phyloP scores from a whole-genome alignment of 768 basidiomycete species.

The Tulasnella sp. region DNA sequence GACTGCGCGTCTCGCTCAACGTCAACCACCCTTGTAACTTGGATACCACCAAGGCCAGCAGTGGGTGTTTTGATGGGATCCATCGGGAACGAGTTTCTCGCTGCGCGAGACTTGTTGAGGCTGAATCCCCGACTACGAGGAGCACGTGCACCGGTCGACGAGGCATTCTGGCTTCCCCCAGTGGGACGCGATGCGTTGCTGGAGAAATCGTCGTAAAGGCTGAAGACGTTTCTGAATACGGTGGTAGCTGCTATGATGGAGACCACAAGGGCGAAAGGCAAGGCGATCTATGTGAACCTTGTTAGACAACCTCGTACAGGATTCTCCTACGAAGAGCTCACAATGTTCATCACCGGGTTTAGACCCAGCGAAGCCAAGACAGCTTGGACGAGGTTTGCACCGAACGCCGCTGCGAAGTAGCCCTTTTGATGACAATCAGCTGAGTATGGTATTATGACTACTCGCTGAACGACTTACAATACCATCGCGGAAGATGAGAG shows the following conservation, averaged over 20 bases:
- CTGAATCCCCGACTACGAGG: background rate
- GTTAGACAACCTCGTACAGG: background rate
- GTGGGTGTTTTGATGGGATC: background rate
- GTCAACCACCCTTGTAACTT: background rate
- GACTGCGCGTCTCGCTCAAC: background rate
- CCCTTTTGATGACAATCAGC: background rate
- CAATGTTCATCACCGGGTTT: constrained; percentile 13
- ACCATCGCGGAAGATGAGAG: constrained; percentile 10
- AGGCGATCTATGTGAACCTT: background rate
- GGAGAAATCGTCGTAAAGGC: constrained; percentile 3
- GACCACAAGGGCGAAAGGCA: constrained; percentile 12
- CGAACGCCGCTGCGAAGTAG: constrained; percentile 11
- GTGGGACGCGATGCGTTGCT: background rate
- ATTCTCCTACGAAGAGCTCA: background rate
- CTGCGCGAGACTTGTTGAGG: background rate
- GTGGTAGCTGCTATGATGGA: constrained; percentile 10
- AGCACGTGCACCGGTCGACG: background rate
- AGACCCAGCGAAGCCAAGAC: background rate
- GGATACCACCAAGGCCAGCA: background rate
- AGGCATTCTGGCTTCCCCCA: background rate
- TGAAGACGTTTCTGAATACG: constrained; percentile 8
- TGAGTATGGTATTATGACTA: background rate
- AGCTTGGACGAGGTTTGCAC: constrained; percentile 3
- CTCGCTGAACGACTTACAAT: constrained; percentile 1
- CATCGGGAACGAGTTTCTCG: background rate